Evolutionary conservation across 129 eudicot species (phyloP), one percentile per base, ranked within the genome.

Genomic region (Flaveria brownii): DNA sequence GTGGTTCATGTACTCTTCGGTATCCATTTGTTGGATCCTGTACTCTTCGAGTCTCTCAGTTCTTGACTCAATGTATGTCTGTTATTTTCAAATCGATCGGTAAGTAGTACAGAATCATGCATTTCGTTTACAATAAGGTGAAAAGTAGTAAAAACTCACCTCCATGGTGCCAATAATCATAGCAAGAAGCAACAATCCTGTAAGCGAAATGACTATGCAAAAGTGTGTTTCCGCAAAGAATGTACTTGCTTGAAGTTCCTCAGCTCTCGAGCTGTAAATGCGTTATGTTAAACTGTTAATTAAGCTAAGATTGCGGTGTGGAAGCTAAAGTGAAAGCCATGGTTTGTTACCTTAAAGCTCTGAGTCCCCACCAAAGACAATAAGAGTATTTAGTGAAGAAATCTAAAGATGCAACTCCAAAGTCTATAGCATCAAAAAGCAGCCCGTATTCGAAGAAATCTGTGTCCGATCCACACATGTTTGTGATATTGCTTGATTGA

Each of bases 161-260:
- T 92, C 96, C 96, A 92, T 90, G 72, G 92, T 88, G 51, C 98
- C 98, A 60, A 90, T 90, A 16, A 90, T 86, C 93, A 90, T 78
- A 39, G 92, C 94, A 56, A 90, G 88, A 13, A 92, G 92, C 55
- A 88, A 77, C 73, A 92, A 64, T 18, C 98, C 98, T 22, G 92
- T 79, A 68, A 84, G 85, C 9, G 91, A 91, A 60, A 90, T 85
- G 77, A 85, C 15, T 47, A 85, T 86, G 67, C 94, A 87, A 76
- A 92, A 92, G 65, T 47, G 78, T 6, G 85, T 88, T 71, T 92
- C 98, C 17, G 90, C 92, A 16, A 85, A 80, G 52, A 83, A 88
- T 9, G 90, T 88, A 67, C 88, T 90, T 8, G 93, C 88, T 13
- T 73, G 59, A 43, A 92, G 83, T 60, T 83, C 83, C 80, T 90